These are phyloP conservation scores for Scedosporium aurantiacum DNA, from an alignment of 2,329 filamentous ascomycete genomes.

Conservation along the genomic window DNA sequence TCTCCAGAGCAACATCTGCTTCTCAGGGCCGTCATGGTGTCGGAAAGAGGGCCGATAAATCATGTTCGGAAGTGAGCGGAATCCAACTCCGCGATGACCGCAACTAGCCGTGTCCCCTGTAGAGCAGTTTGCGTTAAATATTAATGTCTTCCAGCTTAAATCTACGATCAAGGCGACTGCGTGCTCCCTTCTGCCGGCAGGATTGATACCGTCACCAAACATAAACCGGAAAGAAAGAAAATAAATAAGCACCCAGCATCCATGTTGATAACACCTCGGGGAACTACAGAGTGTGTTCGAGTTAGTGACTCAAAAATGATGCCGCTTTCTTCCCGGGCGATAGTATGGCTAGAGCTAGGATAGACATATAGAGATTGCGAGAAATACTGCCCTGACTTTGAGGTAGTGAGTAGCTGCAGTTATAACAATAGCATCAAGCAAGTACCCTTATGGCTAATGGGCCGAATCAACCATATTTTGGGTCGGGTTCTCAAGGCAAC, in stretches of 20 bases:
- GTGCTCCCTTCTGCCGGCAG: constrained; percentile 20
- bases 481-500: no score
- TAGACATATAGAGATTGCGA: constrained; percentile 18
- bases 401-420: constrained; percentile 18
- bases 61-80: constrained; percentile 13
- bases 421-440: constrained; percentile 16
- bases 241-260: constrained; percentile 20
- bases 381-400: constrained; percentile 19
- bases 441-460: constrained; percentile 18
- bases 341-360: constrained; percentile 18
- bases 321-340: constrained; percentile 19
- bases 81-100: constrained; percentile 21
- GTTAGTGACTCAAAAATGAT: constrained; percentile 16
- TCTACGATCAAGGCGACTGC: constrained; percentile 21
- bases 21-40: constrained; percentile 27
- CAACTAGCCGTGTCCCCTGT: constrained; percentile 22
- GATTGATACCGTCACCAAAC: constrained; percentile 15
- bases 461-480: constrained; percentile 20
- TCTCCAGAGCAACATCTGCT: constrained; percentile 15
- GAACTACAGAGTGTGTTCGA: constrained; percentile 18
- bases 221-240: constrained; percentile 17
- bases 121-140: constrained; percentile 16
- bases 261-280: constrained; percentile 20
- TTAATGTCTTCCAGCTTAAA: constrained; percentile 25
- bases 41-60: constrained; percentile 15